Percentiles rank a stretch among this genome's conserved stretches.
Evolutionary conservation across 345 rosid genomes (phyloP).

Genomic region (Bruguiera sexangula): DNA sequence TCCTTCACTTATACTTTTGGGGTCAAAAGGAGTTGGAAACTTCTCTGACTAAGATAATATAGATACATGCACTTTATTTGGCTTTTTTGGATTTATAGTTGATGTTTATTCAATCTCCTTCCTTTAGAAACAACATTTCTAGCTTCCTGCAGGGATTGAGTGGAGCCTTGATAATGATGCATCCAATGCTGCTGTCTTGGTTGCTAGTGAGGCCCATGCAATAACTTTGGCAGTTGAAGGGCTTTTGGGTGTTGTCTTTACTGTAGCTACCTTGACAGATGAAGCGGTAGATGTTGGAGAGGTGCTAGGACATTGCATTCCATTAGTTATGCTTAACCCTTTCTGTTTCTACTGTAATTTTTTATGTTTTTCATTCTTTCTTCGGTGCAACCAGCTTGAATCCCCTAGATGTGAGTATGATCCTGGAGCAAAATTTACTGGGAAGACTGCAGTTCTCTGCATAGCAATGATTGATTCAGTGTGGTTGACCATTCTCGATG

Average conservation of each 20-base stretch:
- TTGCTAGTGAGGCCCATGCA: conserved; percentile 99
- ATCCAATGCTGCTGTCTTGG: conserved; percentile 88
- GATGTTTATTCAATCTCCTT: conserved; percentile 9
- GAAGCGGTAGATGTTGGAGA: conserved; percentile 91
- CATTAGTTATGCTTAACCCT: conserved; percentile 15
- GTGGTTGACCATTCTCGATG: conserved; percentile 96
- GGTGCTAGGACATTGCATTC: conserved; percentile 43
- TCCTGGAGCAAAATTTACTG: conserved; percentile 50
- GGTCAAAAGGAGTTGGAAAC: background rate
- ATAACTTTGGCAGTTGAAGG: conserved; percentile 94
- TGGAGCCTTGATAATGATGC: conserved; percentile 99
- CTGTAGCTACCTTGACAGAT: conserved; percentile 94
- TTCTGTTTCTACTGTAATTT: conserved; percentile 9
- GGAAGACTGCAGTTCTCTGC: conserved; percentile 75
- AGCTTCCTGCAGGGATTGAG: conserved; percentile 66
- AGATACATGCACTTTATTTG: background rate
- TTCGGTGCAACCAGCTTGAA: conserved; percentile 59
- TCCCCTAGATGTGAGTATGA: conserved; percentile 81
- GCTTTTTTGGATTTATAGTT: conserved; percentile 5
- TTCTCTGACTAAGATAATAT: background rate
- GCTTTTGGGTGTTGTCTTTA: conserved; percentile 83
- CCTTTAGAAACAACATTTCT: conserved; percentile 8
- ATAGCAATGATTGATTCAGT: conserved; percentile 89
- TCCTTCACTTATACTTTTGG: background rate
- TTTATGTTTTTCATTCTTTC: conserved; percentile 16